Evolutionary conservation across 2,329 filamentous ascomycete species (phyloP).

Genomic region (Xylaria multiplex): DNA sequence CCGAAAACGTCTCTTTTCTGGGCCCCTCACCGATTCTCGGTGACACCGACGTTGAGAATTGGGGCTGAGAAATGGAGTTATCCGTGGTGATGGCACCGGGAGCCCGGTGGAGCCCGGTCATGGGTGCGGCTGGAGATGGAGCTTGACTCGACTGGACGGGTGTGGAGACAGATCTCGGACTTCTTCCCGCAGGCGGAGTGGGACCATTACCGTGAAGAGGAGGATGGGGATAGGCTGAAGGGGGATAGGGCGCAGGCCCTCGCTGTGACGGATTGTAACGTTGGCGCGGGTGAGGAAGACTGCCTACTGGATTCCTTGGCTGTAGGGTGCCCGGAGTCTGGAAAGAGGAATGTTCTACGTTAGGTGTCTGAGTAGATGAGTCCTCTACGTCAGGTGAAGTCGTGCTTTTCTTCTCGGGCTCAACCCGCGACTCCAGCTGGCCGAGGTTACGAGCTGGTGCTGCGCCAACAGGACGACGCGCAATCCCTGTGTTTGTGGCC

Average conservation of each 20-base stretch:
- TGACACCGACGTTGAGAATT: slow-evolving; percentile 6
- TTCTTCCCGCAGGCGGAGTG: slow-evolving; percentile 23
- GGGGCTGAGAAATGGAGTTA: slow-evolving; percentile 8
- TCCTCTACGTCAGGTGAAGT: slow-evolving; percentile 28
- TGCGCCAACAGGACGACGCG: slow-evolving; percentile 40
- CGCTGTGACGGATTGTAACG: slow-evolving; percentile 2
- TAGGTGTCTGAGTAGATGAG: slow-evolving; percentile 21
- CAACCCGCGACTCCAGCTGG: slow-evolving; percentile 32
- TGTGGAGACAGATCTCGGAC: slow-evolving; percentile 16
- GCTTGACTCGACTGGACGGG: neutral
- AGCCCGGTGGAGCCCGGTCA: slow-evolving; percentile 3
- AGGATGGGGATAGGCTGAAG: slow-evolving; percentile 4
- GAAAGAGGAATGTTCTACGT: slow-evolving; percentile 14
- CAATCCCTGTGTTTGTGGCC: slow-evolving; percentile 33
- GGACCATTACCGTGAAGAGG: slow-evolving; percentile 13
- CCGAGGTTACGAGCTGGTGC: slow-evolving; percentile 26
- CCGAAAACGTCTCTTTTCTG: neutral
- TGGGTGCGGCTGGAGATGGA: slow-evolving; percentile 3
- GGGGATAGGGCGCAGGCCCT: neutral
- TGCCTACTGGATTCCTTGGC: slow-evolving; percentile 27
- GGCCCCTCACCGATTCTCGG: neutral
- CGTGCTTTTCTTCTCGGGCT: slow-evolving; percentile 25
- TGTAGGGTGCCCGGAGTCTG: slow-evolving; percentile 27
- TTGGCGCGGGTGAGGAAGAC: slow-evolving; percentile 33
- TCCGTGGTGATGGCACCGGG: neutral